Evolutionary conservation across 306 rosid genomes (phyloP).

Genomic region (Castanea mollissima): DNA sequence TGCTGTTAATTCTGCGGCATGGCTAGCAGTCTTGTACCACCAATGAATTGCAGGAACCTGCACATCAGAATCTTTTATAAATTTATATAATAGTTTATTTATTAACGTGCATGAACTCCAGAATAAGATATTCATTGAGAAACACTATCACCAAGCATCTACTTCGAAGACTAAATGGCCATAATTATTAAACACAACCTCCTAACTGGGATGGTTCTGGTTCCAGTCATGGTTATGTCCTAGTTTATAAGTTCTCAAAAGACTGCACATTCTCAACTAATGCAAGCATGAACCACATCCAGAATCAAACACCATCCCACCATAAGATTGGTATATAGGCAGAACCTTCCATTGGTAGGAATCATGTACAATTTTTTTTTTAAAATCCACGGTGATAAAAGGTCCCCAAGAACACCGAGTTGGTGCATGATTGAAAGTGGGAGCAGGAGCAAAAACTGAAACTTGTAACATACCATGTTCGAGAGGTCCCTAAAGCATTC

Average conservation of each 20-base stretch:
- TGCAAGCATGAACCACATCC: not conserved
- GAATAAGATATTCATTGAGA: not conserved
- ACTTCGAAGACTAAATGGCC: not conserved
- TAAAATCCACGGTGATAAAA: not conserved
- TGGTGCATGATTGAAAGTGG: too few relatives aligned
- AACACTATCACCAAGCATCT: not conserved
- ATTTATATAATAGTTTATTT: conserved; percentile 5
- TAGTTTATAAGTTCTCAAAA: not conserved
- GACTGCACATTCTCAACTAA: not conserved
- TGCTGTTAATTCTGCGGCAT: conserved; percentile 93
- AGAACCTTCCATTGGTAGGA: not conserved
- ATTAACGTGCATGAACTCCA: conserved; percentile 13
- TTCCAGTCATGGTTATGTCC: not conserved
- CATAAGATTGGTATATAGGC: not conserved
- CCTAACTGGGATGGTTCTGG: not conserved
- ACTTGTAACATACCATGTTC: too few relatives aligned
- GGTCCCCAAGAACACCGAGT: not conserved
- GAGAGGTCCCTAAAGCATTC: too few relatives aligned
- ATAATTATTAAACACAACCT: not conserved
- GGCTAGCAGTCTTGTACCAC: conserved; percentile 95
- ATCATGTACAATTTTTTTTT: not conserved
- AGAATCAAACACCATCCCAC: not conserved
- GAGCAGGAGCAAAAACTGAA: too few relatives aligned
- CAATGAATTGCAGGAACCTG: conserved; percentile 94
- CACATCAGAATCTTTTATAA: conserved; percentile 26